phyloP scores from a whole-genome alignment of 139 green algal species.

The Ettlia oleoabundans region DNA sequence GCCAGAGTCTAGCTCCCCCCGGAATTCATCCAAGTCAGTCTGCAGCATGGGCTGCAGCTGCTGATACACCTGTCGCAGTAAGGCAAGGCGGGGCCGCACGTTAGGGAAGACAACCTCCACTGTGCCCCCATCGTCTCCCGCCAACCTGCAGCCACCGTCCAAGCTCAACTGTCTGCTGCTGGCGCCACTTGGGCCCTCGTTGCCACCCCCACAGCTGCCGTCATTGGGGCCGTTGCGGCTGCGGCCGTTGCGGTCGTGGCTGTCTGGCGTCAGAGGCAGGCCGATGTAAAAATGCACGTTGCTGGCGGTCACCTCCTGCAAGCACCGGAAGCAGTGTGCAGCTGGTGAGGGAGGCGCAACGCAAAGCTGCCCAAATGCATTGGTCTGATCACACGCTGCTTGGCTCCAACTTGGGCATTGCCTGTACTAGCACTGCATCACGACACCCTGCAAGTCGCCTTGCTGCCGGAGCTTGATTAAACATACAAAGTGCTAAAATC shows the following conservation, averaged over 20 bases:
- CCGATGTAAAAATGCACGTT: constrained; percentile 4
- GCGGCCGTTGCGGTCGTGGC: neutral
- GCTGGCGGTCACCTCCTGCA: neutral
- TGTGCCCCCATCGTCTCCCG: neutral
- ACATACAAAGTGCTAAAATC: too few species aligned
- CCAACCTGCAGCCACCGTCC: constrained; percentile 3
- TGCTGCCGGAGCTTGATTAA: too few species aligned
- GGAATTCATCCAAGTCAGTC: neutral
- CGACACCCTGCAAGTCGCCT: too few species aligned
- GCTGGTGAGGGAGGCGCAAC: too few species aligned
- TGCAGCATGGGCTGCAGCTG: constrained; percentile 23
- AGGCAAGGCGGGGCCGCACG: constrained; percentile 3
- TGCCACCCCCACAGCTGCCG: neutral
- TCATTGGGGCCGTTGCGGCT: neutral
- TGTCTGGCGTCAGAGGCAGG: neutral
- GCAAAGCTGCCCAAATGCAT: too few species aligned
- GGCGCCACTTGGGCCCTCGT: too few species aligned
- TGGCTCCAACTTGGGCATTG: too few species aligned
- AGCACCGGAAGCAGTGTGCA: too few species aligned
- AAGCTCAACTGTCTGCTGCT: neutral
- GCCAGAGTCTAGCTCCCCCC: neutral
- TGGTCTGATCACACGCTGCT: too few species aligned
- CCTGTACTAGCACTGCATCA: too few species aligned
- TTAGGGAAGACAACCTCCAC: constrained; percentile 11
- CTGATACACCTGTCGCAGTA: constrained; percentile 32